A percentile compares a stretch with the other conserved stretches of the same genome.
Conservation (phyloP, 2,329 filamentous ascomycete species). For the Diaporthe velutina region DNA sequence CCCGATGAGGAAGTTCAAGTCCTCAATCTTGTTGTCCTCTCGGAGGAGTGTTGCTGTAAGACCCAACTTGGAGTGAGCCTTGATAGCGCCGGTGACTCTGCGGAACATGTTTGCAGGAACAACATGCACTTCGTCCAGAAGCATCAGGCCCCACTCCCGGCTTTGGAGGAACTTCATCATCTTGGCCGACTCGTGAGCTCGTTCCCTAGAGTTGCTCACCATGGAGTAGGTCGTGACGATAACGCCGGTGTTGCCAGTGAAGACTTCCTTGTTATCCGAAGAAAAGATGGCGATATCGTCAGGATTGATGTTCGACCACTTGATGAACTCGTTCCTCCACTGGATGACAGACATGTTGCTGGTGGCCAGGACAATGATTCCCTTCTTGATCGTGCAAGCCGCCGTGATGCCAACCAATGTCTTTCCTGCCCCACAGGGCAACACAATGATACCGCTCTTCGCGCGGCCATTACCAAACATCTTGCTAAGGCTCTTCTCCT, state of each 20-base stretch:
- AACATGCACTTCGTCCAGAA: constrained; percentile 97
- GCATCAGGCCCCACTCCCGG: constrained; percentile 97
- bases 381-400: constrained; percentile 97
- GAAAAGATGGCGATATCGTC: constrained; percentile 96
- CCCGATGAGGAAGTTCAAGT: constrained; percentile 96
- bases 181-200: constrained; percentile 93
- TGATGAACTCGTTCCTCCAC: constrained; percentile 96
- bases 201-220: constrained; percentile 91
- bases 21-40: constrained; percentile 98
- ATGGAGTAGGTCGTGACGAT: constrained; percentile 99
- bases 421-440: constrained; percentile 97
- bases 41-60: constrained; percentile 93
- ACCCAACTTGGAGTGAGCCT: constrained; percentile 94
- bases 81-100: constrained; percentile 92
- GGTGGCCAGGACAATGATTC: constrained; percentile 93
- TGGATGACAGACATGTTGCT: constrained; percentile 98
- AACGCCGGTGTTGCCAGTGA: constrained; percentile 91
- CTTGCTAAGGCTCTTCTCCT: constrained; percentile 97
- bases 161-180: constrained; percentile 95
- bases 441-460: constrained; percentile 96
- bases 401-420: constrained; percentile 98
- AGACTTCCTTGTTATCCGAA: constrained; percentile 87
- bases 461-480: constrained; percentile 99
- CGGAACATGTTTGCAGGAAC: constrained; percentile 97
- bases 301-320: constrained; percentile 96